Conservation (phyloP, 2,329 filamentous ascomycete genomes). For the Hypoxylon sp. region DNA sequence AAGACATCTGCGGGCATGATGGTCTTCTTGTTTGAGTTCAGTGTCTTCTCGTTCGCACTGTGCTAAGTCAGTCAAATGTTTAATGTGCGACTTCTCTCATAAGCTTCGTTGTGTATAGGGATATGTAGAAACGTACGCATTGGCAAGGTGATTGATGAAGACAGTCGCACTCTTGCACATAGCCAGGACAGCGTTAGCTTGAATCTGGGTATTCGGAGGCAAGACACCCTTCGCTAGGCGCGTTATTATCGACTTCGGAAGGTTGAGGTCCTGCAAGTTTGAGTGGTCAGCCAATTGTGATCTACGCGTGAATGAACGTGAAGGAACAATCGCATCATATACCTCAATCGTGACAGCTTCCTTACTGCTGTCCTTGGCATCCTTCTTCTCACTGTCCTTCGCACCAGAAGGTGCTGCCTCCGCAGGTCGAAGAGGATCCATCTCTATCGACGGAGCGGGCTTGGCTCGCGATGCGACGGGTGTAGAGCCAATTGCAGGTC, state of each 20-base stretch:
- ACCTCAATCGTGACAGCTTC: constrained; percentile 69
- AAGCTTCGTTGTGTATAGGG: background rate
- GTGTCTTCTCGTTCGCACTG: constrained; percentile 81
- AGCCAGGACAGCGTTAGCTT: constrained; percentile 84
- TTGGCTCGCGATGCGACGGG: constrained; percentile 45
- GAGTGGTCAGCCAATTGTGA: constrained; percentile 33
- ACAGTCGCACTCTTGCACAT: constrained; percentile 87
- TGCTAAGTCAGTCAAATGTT: background rate
- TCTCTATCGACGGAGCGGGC: constrained; percentile 49
- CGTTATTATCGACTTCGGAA: constrained; percentile 86
- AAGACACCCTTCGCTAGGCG: constrained; percentile 84
- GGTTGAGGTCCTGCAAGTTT: constrained; percentile 73
- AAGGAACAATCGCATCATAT: constrained; percentile 34
- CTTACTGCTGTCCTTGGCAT: constrained; percentile 55
- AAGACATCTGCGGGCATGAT: constrained; percentile 83
- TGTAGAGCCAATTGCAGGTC: constrained; percentile 46
- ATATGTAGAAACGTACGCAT: constrained; percentile 70
- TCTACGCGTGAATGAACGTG: background rate
- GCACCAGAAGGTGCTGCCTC: constrained; percentile 48
- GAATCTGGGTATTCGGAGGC: constrained; percentile 85
- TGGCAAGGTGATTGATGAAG: constrained; percentile 85
- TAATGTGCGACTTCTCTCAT: background rate
- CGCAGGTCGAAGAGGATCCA: constrained; percentile 56
- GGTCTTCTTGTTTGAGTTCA: constrained; percentile 79
- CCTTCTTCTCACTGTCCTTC: constrained; percentile 56